Evolutionary conservation across 768 basidiomycete species (phyloP).

Genomic region (Suillus subalutaceus): DNA sequence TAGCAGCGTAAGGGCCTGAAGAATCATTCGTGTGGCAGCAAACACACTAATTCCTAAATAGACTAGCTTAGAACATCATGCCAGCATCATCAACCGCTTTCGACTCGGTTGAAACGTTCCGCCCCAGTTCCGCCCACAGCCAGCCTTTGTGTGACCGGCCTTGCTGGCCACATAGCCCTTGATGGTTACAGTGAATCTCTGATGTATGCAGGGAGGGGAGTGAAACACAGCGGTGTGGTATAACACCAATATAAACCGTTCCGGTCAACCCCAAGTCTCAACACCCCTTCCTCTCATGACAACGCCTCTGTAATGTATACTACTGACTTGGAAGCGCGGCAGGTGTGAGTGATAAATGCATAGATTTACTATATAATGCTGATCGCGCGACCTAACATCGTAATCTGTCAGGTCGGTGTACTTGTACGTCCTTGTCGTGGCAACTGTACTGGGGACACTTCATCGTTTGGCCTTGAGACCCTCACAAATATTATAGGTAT

Average conservation of each 20-base stretch:
- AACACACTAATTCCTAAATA: background rate
- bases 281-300: background rate
- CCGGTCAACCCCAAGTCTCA: background rate
- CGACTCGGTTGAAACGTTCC: background rate
- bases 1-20: background rate
- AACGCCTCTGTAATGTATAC: background rate
- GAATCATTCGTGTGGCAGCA: background rate
- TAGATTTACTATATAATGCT: too few species aligned
- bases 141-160: background rate
- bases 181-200: background rate
- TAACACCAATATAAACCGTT: too few species aligned
- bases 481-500: conserved; percentile 21
- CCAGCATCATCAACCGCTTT: background rate
- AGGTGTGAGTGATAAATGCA: background rate
- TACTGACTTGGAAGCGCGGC: background rate
- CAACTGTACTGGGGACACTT: background rate
- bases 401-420: conserved; percentile 5
- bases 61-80: background rate
- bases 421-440: background rate
- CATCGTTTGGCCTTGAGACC: background rate
- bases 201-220: background rate
- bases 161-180: background rate
- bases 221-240: background rate
- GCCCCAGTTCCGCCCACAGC: background rate
- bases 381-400: background rate